Base-by-base conservation (phyloP, 371 early-diverging fungal genomes). In the Mucor lusitanicus region DNA sequence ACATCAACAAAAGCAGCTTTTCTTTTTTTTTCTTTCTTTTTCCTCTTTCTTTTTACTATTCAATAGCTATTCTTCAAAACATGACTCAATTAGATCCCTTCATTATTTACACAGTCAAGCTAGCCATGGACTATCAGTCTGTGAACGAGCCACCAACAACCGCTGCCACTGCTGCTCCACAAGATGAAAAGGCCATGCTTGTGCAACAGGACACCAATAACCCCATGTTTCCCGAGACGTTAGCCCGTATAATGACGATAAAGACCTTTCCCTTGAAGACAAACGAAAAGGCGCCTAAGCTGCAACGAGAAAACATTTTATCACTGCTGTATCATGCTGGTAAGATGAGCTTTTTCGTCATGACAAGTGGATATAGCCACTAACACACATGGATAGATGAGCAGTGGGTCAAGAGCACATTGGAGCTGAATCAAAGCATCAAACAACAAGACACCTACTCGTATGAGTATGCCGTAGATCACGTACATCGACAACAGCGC, bases 251-350 rank as follows among this genome's bases (percentile, higher is more conserved):
- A 13, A 42, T 70, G 62, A 21, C 70, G 27, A 48, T 76, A 19
- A 63, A 70, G 6, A 19, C 68, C 12, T 70, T 60, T 42, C 59
- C 66, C 6, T 21, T 40, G 12, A 55, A 44, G 15, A 30, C 19
- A 25, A 15, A 44, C n/a, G 68, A 64, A n/a, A 63, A 28, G 32
- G 64, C 30, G 7, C 71, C 71, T 3, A 50, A 54, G 53, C 21
- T 70, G n/a, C 58, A 33, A 35, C 58, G 44, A 46, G 71, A 63
- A 11, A 68, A 76, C 23, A 28, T 76, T 6, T 44, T 76, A 12
- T 73, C 73, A 13, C 40, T 76, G 12, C 42, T 76, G 7, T 76
- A 70, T 61, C 71, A 76, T 66, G 76, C 76, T 8, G 76, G 76
- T 73, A 72, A 60, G 57, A n/a, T 13, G 37, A 64, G 40, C 17